Percentiles rank a stretch among this genome's conserved stretches.
Conservation (phyloP, 495 filamentous ascomycete genomes). For the Tuber magnatum region DNA sequence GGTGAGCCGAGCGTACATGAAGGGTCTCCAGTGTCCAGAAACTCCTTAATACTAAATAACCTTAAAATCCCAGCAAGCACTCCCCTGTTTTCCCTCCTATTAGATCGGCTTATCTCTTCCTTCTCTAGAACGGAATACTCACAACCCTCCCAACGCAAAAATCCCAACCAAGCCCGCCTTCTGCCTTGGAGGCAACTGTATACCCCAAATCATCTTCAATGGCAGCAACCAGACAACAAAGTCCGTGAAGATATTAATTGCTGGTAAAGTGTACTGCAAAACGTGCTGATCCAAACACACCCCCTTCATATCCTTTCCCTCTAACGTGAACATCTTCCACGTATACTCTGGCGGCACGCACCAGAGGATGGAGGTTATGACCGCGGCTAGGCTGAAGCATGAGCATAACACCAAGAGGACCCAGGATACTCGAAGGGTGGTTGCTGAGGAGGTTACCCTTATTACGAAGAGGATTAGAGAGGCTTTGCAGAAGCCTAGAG, state of each 20-base stretch:
- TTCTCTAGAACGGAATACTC: neutral
- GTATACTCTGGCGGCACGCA: constrained; percentile 8
- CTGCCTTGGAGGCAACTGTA: constrained; percentile 14
- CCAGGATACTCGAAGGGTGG: constrained; percentile 7
- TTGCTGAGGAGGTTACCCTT: constrained; percentile 4
- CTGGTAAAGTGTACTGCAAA: constrained; percentile 12
- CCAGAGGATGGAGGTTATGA: constrained; percentile 9
- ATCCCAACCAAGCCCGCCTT: constrained; percentile 13
- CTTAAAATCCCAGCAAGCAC: constrained; percentile 12
- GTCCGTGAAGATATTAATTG: constrained; percentile 21
- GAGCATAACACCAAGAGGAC: constrained; percentile 1
- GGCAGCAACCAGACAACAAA: constrained; percentile 18
- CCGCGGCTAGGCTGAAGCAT: neutral
- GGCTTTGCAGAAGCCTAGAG: constrained; percentile 17
- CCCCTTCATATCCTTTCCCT: neutral
- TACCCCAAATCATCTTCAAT: constrained; percentile 24
- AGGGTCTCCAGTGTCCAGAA: neutral
- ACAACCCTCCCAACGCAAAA: constrained; percentile 18
- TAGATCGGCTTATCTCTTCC: neutral
- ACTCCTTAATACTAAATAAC: constrained; percentile 4
- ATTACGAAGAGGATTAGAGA: constrained; percentile 22
- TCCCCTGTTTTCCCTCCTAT: constrained; percentile 7
- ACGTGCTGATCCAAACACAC: constrained; percentile 5
- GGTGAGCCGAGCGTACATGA: neutral
- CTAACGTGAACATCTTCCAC: constrained; percentile 6